Base-by-base conservation (phyloP, 345 rosid species). In the Xanthoceras sorbifolium region DNA sequence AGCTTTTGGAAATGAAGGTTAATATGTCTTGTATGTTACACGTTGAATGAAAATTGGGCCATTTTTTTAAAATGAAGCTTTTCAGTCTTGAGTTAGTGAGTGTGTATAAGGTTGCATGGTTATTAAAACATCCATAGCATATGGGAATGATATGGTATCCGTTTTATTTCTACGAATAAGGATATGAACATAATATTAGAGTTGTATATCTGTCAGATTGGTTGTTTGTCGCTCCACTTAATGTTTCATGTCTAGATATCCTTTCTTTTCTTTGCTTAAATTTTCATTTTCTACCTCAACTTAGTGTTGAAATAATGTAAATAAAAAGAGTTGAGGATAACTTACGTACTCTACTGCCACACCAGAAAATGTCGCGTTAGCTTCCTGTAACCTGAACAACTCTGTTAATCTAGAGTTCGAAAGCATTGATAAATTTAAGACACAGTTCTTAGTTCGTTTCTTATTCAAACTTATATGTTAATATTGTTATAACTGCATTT, bases 1-100 rank as follows among this genome's bases (percentile, higher is more conserved):
- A 79, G 94, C 99, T 78, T 89, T 96, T 63, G 77, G 69, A 80
- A 70, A 85, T 75, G 84, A 86, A 90, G 98, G 98, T 92, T 59
- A 71, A 4, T 71, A 52, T 72, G 52, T 42, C 75, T 61, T 54
- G 62, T 66, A 36, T 75, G 55, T 59, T 69, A 50, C 26, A 63
- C 29, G 10, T 74, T 76, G 18, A 36, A 2, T 74, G 34, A 12
- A 65, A 66, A 9, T 22, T 65, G 23, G 64, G 59, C 44, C 28
- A 2, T 29, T 0, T 65, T 66, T 44, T 38, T 23, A 28, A 67
- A 17, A 9, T 68, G 2, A 12, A 4, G 42, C 12, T 23, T 67
- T 48, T 48, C 6, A 50, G 26, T 48, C 14, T 48, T 48, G 60
- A 50, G 22, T 55, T 34, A 55, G n/a, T 71, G 32, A 36, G 55